Base-by-base conservation (phyloP, 257 asterid species). In the Plantago major region DNA sequence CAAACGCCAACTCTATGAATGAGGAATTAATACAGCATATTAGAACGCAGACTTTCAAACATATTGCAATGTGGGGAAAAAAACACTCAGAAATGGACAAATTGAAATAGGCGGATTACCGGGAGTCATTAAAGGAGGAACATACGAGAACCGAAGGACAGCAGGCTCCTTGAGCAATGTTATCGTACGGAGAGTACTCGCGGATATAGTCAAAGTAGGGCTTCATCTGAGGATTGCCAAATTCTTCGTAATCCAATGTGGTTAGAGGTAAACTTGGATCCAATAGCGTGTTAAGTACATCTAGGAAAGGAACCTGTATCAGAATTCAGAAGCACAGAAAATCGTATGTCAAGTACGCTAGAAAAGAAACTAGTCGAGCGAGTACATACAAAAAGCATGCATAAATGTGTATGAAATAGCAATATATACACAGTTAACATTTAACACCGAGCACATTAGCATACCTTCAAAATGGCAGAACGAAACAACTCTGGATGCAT, bases 211-310 rank as follows among this genome's bases (percentile, higher is more conserved):
- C 79, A 26, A 86, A 87, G 76, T 59, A 76, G 0, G 81, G 59
- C 38, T 49, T 62, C 11, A 49, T 69, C 58, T 77, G 80, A 70
- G 97, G 99, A 73, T 92, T 79, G 37, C 97, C 99, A 15, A 84
- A 92, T 75, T 92, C 99, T 79, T 92, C 95, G 7, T 89, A 85
- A 67, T 92, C 99, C 79, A 87, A 64, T 3, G 88, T 65, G 4
- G 97, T 87, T 53, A 92, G 97, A 56, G 99, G 99, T 68, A 89
- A 75, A 69, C 50, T 73, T 11, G 95, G 81, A 78, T 92, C 94
- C 81, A 82, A 51, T 66, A 92, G 81, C 8, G 97, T 81, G 80
- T 78, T 87, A 58, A 87, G 86, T 16, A 92, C 81, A 60, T 89
- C 99, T 6, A 89, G 87, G 66, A 92, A 92, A 65, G 96, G 99